phyloP scores from a whole-genome alignment of 2,329 filamentous ascomycete species.

The Rhynchosporium graminicola region DNA sequence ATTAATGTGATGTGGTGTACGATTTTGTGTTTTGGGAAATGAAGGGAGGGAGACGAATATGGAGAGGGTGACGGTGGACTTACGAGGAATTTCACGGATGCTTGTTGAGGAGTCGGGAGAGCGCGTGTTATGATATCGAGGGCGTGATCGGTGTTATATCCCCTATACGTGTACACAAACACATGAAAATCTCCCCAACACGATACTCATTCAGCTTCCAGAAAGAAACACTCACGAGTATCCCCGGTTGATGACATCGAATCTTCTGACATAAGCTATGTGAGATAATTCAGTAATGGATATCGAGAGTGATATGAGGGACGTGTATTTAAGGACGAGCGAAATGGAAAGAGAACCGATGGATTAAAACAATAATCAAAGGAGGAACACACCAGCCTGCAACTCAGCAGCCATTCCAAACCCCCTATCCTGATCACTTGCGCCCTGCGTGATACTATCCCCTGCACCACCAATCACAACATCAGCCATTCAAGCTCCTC shows the following conservation, averaged over 20 bases:
- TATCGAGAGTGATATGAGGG: background rate
- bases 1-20: no score
- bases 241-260: conserved; percentile 36
- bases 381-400: conserved; percentile 26
- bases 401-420: conserved; percentile 34
- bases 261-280: conserved; percentile 30
- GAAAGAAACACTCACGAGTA: conserved; percentile 18
- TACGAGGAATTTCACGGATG: conserved; percentile 27
- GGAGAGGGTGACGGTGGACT: background rate
- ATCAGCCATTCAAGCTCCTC: background rate
- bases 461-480: conserved; percentile 20
- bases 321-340: background rate
- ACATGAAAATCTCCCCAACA: background rate
- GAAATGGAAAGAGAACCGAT: background rate
- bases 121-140: conserved; percentile 25
- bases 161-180: conserved; percentile 19
- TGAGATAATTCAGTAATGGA: background rate
- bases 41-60: background rate
- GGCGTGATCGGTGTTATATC: conserved; percentile 33
- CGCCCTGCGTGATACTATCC: conserved; percentile 35
- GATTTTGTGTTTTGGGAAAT: background rate
- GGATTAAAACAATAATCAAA: background rate
- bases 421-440: conserved; percentile 28
- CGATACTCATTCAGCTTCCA: background rate
- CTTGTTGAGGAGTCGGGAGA: conserved; percentile 32